Percentiles rank a stretch among this genome's conserved stretches.
phyloP scores from a whole-genome alignment of 2,329 filamentous ascomycete genomes.

The Pestalotiopsis sp. region DNA sequence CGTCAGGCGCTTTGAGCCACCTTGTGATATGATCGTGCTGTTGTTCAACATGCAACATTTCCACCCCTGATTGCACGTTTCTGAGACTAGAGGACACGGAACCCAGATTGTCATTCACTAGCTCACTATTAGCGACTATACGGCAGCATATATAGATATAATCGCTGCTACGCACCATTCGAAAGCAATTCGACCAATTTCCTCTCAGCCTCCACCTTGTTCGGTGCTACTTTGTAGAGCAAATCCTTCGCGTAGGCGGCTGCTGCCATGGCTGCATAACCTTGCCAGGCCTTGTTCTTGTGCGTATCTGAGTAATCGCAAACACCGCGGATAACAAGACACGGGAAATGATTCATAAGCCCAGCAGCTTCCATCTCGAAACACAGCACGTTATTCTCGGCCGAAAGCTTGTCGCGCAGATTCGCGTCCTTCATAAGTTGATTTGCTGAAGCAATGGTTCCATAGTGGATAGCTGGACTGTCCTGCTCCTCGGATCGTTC shows the following conservation, averaged over 20 bases:
- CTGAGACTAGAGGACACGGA: no score
- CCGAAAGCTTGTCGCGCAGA: slow-evolving; percentile 27
- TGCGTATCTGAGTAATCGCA: slow-evolving; percentile 34
- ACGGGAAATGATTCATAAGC: slow-evolving; percentile 7
- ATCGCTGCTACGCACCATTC: no score
- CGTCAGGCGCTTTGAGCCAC: neutral
- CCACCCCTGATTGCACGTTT: no score
- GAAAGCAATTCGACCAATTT: neutral
- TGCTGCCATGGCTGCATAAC: slow-evolving; percentile 27
- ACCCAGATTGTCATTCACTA: no score
- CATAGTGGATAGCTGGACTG: slow-evolving; percentile 35
- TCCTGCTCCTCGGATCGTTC: slow-evolving; percentile 16
- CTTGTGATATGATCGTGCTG: no score
- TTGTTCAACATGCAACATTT: no score
- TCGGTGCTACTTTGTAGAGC: slow-evolving; percentile 14
- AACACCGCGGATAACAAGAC: slow-evolving; percentile 23
- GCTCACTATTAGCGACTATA: no score
- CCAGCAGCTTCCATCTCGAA: slow-evolving; percentile 31
- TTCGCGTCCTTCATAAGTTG: slow-evolving; percentile 31
- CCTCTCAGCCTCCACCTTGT: slow-evolving; percentile 12
- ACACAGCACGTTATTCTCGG: slow-evolving; percentile 17
- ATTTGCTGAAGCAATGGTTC: slow-evolving; percentile 36
- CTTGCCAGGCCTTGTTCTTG: slow-evolving; percentile 28
- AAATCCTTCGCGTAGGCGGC: slow-evolving; percentile 28
- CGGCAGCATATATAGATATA: no score